A percentile compares a stretch with the other conserved stretches of the same genome.
Evolutionary conservation across 345 rosid species (phyloP).

Genomic region (Hibiscus tridactylites): DNA sequence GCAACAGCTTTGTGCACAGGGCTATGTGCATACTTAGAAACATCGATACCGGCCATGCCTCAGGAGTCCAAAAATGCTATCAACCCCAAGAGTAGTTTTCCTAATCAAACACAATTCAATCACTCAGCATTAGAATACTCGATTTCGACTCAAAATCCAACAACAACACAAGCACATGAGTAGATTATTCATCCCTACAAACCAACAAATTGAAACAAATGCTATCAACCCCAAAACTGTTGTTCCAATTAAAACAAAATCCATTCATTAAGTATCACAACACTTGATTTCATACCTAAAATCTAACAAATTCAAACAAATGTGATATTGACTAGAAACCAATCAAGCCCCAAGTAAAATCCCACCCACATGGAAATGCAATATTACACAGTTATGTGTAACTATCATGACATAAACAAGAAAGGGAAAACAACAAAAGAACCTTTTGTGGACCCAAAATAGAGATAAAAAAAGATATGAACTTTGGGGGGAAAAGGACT

Average conservation of each 20-base stretch:
- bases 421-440: conserved; percentile 23
- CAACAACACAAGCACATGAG: conserved; percentile 11
- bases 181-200: conserved; percentile 11
- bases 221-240: background rate
- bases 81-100: conserved; percentile 12
- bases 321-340: background rate
- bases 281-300: background rate
- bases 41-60: conserved; percentile 80
- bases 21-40: conserved; percentile 72
- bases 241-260: too few relatives aligned
- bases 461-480: conserved; percentile 16
- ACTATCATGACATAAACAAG: conserved; percentile 16
- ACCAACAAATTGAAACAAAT: conserved; percentile 6
- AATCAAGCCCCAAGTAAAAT: conserved; percentile 16
- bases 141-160: conserved; percentile 11
- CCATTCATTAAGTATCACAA: too few relatives aligned
- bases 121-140: conserved; percentile 18
- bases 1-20: conserved; percentile 75
- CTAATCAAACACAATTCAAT: conserved; percentile 4
- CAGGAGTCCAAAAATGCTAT: conserved; percentile 19
- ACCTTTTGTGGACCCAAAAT: conserved; percentile 17
- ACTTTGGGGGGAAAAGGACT: conserved; percentile 15
- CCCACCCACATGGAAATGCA: conserved; percentile 16
- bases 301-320: conserved; percentile 7
- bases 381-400: conserved; percentile 9